phyloP scores from a whole-genome alignment of 768 basidiomycete species.

The Holtermannia corniformis region DNA sequence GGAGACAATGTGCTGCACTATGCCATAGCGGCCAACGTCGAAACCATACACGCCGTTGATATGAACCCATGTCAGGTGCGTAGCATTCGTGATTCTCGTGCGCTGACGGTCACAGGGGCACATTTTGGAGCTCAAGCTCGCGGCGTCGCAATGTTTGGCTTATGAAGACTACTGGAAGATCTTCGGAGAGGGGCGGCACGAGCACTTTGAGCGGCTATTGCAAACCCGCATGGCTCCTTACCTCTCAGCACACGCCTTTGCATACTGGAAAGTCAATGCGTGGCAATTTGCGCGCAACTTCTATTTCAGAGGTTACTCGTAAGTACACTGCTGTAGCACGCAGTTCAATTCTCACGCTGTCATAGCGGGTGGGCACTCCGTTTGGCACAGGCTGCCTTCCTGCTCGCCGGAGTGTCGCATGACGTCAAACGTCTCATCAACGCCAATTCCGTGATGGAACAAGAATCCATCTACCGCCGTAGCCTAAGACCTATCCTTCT shows the following conservation, averaged over 20 bases:
- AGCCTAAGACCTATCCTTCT: conserved; percentile 56
- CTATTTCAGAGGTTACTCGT: conserved; percentile 58
- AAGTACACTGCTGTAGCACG: conserved; percentile 16
- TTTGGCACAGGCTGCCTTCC: conserved; percentile 53
- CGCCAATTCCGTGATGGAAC: conserved; percentile 51
- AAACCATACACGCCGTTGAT: conserved; percentile 60
- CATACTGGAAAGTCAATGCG: conserved; percentile 63
- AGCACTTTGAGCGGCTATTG: conserved; percentile 53
- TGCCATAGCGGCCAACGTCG: conserved; percentile 56
- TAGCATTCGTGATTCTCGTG: not conserved
- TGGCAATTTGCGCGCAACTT: conserved; percentile 49
- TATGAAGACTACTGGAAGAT: conserved; percentile 57
- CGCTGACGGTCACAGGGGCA: conserved; percentile 56
- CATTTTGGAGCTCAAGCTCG: conserved; percentile 68
- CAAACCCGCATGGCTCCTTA: conserved; percentile 56
- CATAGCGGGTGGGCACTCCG: conserved; percentile 53
- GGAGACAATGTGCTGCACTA: conserved; percentile 76
- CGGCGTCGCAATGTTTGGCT: conserved; percentile 51
- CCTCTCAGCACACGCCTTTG: conserved; percentile 61
- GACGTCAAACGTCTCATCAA: conserved; percentile 53
- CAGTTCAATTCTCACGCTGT: conserved; percentile 22
- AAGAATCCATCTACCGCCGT: conserved; percentile 55
- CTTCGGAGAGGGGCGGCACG: conserved; percentile 58
- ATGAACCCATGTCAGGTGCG: conserved; percentile 53
- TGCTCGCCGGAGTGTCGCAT: conserved; percentile 51